These are phyloP conservation scores for Pythium brassicae DNA, from an alignment of 352 stramenopile species.

Conservation along the genomic window DNA sequence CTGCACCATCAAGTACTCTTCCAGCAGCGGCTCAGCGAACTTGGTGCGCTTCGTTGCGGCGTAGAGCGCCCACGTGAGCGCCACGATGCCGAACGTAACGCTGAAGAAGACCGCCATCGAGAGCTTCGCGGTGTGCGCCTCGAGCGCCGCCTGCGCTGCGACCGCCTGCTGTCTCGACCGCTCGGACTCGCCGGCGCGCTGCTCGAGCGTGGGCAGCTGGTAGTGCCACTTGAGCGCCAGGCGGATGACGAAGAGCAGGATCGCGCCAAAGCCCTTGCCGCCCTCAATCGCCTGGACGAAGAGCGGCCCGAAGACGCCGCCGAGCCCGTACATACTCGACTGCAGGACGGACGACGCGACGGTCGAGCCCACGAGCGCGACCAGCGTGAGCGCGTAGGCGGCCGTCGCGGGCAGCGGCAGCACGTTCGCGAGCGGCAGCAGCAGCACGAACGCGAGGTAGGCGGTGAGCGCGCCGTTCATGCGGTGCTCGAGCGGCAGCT, in stretches of 20 bases:
- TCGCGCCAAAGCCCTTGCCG: slow-evolving; percentile 72
- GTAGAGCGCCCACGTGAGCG: slow-evolving; percentile 53
- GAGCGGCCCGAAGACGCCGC: slow-evolving; percentile 66
- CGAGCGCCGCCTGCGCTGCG: not conserved
- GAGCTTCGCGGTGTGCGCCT: slow-evolving; percentile 19
- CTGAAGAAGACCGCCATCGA: slow-evolving; percentile 68
- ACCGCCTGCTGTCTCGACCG: not conserved
- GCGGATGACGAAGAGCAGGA: slow-evolving; percentile 63
- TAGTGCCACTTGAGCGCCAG: slow-evolving; percentile 57
- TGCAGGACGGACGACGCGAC: slow-evolving; percentile 66
- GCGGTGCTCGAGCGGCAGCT: slow-evolving; percentile 49
- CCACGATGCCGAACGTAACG: slow-evolving; percentile 49
- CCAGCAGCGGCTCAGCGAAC: slow-evolving; percentile 60
- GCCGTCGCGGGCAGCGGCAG: slow-evolving; percentile 31
- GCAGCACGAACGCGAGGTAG: slow-evolving; percentile 52
- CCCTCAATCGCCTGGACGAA: slow-evolving; percentile 80
- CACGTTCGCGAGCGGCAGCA: slow-evolving; percentile 63
- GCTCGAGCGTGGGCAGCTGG: slow-evolving; percentile 8
- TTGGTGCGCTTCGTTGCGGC: slow-evolving; percentile 38
- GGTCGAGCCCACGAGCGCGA: slow-evolving; percentile 60
- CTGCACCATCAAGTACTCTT: slow-evolving; percentile 67
- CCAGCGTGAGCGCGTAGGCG: slow-evolving; percentile 54
- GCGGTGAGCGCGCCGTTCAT: slow-evolving; percentile 49
- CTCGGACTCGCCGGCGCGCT: slow-evolving; percentile 6
- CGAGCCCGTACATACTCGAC: slow-evolving; percentile 68